These are phyloP conservation scores for Penicillium bovifimosum DNA, from an alignment of 495 filamentous ascomycete species.

Conservation along the genomic window DNA sequence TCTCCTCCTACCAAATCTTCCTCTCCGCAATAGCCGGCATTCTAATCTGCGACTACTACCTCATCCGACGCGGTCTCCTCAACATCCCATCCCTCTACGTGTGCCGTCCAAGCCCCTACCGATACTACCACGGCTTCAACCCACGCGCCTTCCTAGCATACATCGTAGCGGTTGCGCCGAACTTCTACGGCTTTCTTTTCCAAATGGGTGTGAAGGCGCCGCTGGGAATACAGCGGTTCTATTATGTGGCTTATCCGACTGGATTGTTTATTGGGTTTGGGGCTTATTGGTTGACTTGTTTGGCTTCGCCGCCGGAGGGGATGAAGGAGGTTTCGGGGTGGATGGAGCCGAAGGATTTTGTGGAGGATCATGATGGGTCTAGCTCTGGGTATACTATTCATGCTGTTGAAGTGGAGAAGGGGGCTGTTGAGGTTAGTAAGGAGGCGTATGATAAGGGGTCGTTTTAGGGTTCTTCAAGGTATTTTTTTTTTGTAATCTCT, in stretches of 20 bases:
- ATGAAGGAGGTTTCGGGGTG: slow-evolving; percentile 21
- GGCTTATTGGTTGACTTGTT: slow-evolving; percentile 19
- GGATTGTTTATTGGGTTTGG: slow-evolving; percentile 25
- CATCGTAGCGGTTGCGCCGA: slow-evolving; percentile 23
- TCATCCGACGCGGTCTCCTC: slow-evolving; percentile 25
- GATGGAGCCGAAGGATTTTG: slow-evolving; percentile 33
- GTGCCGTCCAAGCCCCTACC: slow-evolving; percentile 14
- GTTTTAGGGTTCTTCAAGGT: neutral
- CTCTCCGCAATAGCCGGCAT: slow-evolving; percentile 30
- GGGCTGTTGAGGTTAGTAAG: neutral
- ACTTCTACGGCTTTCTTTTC: slow-evolving; percentile 36
- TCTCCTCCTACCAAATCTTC: slow-evolving; percentile 33
- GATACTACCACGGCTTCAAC: slow-evolving; percentile 22
- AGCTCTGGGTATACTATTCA: neutral
- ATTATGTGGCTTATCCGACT: slow-evolving; percentile 32
- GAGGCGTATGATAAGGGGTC: neutral
- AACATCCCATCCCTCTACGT: slow-evolving; percentile 26
- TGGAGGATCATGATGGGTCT: slow-evolving; percentile 18
- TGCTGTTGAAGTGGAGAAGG: slow-evolving; percentile 1
- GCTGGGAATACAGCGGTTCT: slow-evolving; percentile 24
- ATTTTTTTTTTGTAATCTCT: too few species aligned
- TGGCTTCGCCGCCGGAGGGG: slow-evolving; percentile 11
- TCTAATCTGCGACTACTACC: slow-evolving; percentile 30
- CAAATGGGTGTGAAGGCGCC: slow-evolving; percentile 34
- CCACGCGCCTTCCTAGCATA: slow-evolving; percentile 22